A percentile compares a stretch with the other conserved stretches of the same genome.
phyloP scores from a whole-genome alignment of 1,139 yeast genomes.

The Geotrichum bryndzae region DNA sequence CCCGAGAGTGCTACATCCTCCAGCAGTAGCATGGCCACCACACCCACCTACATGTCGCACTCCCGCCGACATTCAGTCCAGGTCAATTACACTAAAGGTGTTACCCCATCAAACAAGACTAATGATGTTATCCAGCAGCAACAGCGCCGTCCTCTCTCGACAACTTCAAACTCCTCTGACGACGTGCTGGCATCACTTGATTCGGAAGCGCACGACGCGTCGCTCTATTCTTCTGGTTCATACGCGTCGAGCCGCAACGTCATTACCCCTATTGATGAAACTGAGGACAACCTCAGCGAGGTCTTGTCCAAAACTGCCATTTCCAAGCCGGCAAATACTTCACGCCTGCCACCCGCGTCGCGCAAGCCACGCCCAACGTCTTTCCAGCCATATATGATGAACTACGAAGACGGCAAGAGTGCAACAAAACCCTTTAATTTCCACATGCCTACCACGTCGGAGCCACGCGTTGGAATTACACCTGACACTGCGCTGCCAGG shows the following conservation, averaged over 20 bases:
- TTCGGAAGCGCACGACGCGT: background rate
- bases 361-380: slow-evolving; percentile 38
- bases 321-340: slow-evolving; percentile 13
- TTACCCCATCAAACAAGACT: slow-evolving; percentile 13
- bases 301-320: slow-evolving; percentile 5
- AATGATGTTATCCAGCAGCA: slow-evolving; percentile 7
- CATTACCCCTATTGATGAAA: slow-evolving; percentile 14
- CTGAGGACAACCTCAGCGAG: slow-evolving; percentile 1
- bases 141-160: slow-evolving; percentile 9
- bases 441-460: slow-evolving; percentile 30
- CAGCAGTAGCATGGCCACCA: background rate
- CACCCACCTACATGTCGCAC: slow-evolving; percentile 19
- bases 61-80: slow-evolving; percentile 30
- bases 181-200: slow-evolving; percentile 16
- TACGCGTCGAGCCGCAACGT: slow-evolving; percentile 18
- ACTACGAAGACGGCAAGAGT: slow-evolving; percentile 20
- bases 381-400: slow-evolving; percentile 29
- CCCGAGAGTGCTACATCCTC: background rate
- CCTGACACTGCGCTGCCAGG: slow-evolving; percentile 36
- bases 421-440: slow-evolving; percentile 16
- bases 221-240: slow-evolving; percentile 23
- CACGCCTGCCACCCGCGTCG: slow-evolving; percentile 30
- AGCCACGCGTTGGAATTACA: slow-evolving; percentile 35
- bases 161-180: slow-evolving; percentile 11
- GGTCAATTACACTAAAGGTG: slow-evolving; percentile 25